A percentile compares a stretch with the other conserved stretches of the same genome.
These are phyloP conservation scores for Ophiocordyceps sinensis DNA, from an alignment of 2,329 filamentous ascomycete species.

Conservation along the genomic window DNA sequence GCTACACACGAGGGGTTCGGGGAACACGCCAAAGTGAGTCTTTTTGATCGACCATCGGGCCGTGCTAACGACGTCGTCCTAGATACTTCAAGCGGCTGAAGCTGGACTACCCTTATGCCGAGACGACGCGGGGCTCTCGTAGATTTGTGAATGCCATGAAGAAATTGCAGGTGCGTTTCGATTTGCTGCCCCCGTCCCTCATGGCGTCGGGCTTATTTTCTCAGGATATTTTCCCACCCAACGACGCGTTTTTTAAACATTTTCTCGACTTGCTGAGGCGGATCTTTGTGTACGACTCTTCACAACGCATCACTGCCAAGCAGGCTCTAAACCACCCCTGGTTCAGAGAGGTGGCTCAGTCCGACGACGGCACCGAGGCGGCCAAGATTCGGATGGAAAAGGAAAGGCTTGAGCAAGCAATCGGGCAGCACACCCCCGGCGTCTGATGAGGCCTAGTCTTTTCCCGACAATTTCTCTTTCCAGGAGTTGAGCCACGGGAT, in stretches of 20 bases:
- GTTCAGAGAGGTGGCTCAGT: slow-evolving; percentile 49
- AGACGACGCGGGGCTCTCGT: slow-evolving; percentile 49
- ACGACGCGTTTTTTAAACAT: slow-evolving; percentile 42
- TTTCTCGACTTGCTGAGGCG: slow-evolving; percentile 51
- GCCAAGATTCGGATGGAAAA: slow-evolving; percentile 46
- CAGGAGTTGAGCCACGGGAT: too few species aligned
- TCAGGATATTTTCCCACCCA: slow-evolving; percentile 50
- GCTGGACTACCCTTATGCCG: slow-evolving; percentile 48
- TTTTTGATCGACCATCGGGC: neutral
- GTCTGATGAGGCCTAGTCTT: too few species aligned
- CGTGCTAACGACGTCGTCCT: neutral
- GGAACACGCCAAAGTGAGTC: slow-evolving; percentile 47
- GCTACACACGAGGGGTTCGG: slow-evolving; percentile 39
- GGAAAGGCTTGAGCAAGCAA: slow-evolving; percentile 23
- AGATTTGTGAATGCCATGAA: slow-evolving; percentile 64
- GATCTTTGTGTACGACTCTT: slow-evolving; percentile 55
- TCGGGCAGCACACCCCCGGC: too few species aligned
- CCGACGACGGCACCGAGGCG: slow-evolving; percentile 55
- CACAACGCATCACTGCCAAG: slow-evolving; percentile 50
- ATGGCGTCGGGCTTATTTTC: neutral
- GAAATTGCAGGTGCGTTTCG: slow-evolving; percentile 38
- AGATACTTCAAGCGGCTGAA: slow-evolving; percentile 54
- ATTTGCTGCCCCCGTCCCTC: neutral
- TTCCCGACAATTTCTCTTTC: too few species aligned
- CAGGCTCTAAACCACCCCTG: slow-evolving; percentile 52